Percentiles rank a stretch among this genome's conserved stretches.
phyloP scores from a whole-genome alignment of 2,329 filamentous ascomycete genomes.

The Paracamarosporium sp. region DNA sequence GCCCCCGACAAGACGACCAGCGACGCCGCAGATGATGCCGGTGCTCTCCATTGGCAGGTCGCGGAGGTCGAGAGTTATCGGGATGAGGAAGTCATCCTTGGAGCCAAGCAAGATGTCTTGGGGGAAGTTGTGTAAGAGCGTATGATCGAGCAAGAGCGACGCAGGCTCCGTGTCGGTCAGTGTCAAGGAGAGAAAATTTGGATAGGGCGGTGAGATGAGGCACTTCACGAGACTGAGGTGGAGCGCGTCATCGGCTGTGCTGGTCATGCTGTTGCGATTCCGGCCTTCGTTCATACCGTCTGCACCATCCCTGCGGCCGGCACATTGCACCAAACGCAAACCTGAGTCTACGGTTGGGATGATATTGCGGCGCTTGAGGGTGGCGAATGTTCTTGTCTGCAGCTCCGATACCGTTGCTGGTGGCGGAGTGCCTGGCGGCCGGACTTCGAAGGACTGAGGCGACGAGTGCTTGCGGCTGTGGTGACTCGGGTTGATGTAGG shows the following conservation, averaged over 20 bases:
- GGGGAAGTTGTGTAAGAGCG: slow-evolving; percentile 63
- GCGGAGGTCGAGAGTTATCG: slow-evolving; percentile 86
- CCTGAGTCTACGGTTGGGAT: slow-evolving; percentile 71
- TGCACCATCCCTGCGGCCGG: slow-evolving; percentile 61
- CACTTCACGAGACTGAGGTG: slow-evolving; percentile 57
- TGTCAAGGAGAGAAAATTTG: slow-evolving; percentile 75
- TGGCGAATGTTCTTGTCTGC: slow-evolving; percentile 80
- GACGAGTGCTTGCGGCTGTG: slow-evolving; percentile 54
- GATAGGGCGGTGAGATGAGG: slow-evolving; percentile 58
- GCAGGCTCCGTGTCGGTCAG: slow-evolving; percentile 76
- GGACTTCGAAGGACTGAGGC: slow-evolving; percentile 54
- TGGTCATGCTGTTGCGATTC: slow-evolving; percentile 36
- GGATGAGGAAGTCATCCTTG: slow-evolving; percentile 74
- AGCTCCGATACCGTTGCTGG: slow-evolving; percentile 80
- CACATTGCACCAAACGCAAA: slow-evolving; percentile 82
- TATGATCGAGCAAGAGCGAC: slow-evolving; percentile 74
- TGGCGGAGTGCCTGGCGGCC: slow-evolving; percentile 71
- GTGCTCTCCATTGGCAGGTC: slow-evolving; percentile 85
- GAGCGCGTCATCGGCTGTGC: slow-evolving; percentile 51
- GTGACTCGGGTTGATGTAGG: slow-evolving; percentile 66
- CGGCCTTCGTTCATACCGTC: slow-evolving; percentile 32
- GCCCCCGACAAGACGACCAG: slow-evolving; percentile 78
- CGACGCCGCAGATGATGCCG: slow-evolving; percentile 93
- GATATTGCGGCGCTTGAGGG: slow-evolving; percentile 80
- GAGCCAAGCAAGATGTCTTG: slow-evolving; percentile 76